Base-by-base conservation (phyloP, 768 basidiomycete species). In the Cyclocybe cylindracea region DNA sequence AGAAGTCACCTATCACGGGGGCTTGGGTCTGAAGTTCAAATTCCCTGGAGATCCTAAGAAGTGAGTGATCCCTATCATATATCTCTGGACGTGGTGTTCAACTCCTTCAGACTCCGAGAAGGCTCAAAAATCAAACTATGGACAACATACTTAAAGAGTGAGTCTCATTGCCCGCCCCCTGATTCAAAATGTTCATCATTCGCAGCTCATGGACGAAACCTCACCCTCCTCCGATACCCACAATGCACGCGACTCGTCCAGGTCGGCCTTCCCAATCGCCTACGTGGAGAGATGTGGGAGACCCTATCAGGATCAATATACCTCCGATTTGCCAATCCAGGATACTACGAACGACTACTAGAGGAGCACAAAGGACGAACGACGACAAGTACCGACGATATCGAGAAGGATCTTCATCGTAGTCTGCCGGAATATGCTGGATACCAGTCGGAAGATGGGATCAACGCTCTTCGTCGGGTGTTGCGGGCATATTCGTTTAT, bases 241-340 rank as follows among this genome's bases (percentile, higher is more conserved):
- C 89, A 95, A 68, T 94, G 93, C 64, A 97, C 95, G 38, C 88
- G 97, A n/a, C 82, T 99, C 24, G 88, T 98, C 1, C 96, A 97
- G 71, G 96, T 98, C 47, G 97, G 97, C 42, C 78, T 99, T 3
- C 97, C 97, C 2, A 97, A 95, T 60, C 79, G 94, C 13, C 78
- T 99, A 7, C 84, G 97, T 18, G 97, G 97, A 10, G 97, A 98
- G 68, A 88, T 98, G 75, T 99, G 97, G 97, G 97, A 99, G 70
- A 89, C 92, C 0, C 79, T 98, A 10, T 96, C 94, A 4, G 97
- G 97, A 0, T 96, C 95, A 4, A 75, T 98, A 47, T 96, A 86
- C 69, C 83, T 97, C 13, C 92, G 97, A 10, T 94, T 87, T 62
- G 77, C 84, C 40, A 87, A 94, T 56, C 94, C 91, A 1, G 91